Conservation (phyloP, 2,329 filamentous ascomycete species). For the Helicocarpus griseus region DNA sequence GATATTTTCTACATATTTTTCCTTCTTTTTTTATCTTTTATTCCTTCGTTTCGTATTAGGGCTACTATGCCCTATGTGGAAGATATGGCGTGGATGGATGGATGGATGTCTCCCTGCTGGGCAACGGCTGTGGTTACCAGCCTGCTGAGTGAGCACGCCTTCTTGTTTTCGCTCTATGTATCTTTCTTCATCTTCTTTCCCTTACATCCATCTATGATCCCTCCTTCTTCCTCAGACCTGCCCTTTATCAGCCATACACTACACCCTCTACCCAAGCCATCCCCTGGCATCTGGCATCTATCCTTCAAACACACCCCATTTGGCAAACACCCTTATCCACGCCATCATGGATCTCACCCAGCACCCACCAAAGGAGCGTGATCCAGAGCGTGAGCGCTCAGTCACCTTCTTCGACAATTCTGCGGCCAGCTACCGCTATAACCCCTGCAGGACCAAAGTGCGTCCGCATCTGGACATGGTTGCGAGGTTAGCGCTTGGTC, state of each 20-base stretch:
- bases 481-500: constrained; percentile 8
- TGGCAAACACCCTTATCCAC: too few relatives aligned
- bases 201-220: constrained; percentile 3
- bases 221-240: neutral
- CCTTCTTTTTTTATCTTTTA: constrained; percentile 1
- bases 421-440: constrained; percentile 12
- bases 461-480: constrained; percentile 11
- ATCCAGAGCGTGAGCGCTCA: constrained; percentile 5
- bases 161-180: neutral
- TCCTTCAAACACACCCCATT: too few relatives aligned
- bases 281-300: too few relatives aligned
- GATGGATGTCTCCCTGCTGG: neutral
- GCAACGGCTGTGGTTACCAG: neutral
- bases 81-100: neutral
- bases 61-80: too few relatives aligned
- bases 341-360: neutral
- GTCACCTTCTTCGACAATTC: constrained; percentile 10
- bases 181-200: constrained; percentile 3
- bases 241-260: too few relatives aligned
- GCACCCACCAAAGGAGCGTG: neutral
- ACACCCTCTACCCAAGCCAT: too few relatives aligned
- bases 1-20: constrained; percentile 12
- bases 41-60: too few relatives aligned
- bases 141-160: neutral
- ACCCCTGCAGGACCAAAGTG: constrained; percentile 12